These are phyloP conservation scores for Pythium phragmitis DNA, from an alignment of 352 stramenopile genomes.

Conservation along the genomic window DNA sequence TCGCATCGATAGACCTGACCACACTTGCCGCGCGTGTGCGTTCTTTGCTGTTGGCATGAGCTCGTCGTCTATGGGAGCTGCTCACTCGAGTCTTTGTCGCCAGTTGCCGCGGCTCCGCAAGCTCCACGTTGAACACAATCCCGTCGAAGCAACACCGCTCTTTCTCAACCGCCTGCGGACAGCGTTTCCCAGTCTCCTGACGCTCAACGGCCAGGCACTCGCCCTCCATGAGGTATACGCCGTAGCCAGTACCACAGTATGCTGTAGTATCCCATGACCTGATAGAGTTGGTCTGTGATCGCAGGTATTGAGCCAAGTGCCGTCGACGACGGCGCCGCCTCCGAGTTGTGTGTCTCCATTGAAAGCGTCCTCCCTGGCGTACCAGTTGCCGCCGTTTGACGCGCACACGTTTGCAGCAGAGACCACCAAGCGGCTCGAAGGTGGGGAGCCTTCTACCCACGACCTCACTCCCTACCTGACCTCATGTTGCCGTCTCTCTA, in stretches of 20 bases:
- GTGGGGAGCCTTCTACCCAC: not conserved
- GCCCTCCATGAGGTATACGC: constrained; percentile 32
- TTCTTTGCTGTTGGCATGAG: not conserved
- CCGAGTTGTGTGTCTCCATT: not conserved
- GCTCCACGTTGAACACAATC: constrained; percentile 45
- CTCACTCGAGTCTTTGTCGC: not conserved
- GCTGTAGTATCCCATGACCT: too few species aligned
- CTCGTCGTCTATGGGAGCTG: not conserved
- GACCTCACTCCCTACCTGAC: too few species aligned
- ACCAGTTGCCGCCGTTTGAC: constrained; percentile 18
- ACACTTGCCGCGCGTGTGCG: constrained; percentile 36
- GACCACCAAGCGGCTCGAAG: constrained; percentile 9
- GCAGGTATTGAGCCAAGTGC: not conserved
- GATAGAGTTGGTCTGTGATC: not conserved
- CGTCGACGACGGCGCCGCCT: not conserved
- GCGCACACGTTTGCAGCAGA: constrained; percentile 16
- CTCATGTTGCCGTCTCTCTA: not conserved
- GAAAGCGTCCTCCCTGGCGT: not conserved
- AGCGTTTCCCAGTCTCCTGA: constrained; percentile 44
- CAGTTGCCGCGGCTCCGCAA: constrained; percentile 45
- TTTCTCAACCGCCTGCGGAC: constrained; percentile 25
- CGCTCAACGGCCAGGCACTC: constrained; percentile 55
- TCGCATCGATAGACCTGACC: constrained; percentile 44
- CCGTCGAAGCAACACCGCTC: constrained; percentile 21
- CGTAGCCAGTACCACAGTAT: too few species aligned